Conservation (phyloP, 768 basidiomycete genomes). For the Tulasnella sp. region DNA sequence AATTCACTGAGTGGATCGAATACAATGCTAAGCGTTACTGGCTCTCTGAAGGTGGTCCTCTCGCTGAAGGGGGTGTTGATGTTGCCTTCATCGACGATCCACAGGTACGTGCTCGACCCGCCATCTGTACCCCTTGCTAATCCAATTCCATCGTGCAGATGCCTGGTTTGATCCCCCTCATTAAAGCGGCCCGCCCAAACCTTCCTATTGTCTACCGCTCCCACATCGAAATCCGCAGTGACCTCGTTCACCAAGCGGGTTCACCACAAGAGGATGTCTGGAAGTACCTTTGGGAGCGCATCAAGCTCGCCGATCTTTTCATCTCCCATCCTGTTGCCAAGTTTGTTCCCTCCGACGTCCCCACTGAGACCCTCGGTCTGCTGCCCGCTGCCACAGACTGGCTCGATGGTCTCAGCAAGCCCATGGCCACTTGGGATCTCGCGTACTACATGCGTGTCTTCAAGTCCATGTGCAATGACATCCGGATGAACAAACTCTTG, state of each 20-base stretch:
- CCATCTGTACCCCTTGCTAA: slow-evolving; percentile 16
- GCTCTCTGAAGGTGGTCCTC: slow-evolving; percentile 75
- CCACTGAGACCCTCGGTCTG: slow-evolving; percentile 52
- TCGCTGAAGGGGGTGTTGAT: slow-evolving; percentile 71
- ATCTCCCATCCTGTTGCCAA: slow-evolving; percentile 90
- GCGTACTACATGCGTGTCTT: slow-evolving; percentile 85
- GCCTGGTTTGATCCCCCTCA: slow-evolving; percentile 87
- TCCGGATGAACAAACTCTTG: slow-evolving; percentile 65
- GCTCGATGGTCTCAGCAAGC: slow-evolving; percentile 83
- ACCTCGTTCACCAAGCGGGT: slow-evolving; percentile 66
- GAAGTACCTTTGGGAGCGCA: slow-evolving; percentile 91
- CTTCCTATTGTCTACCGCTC: slow-evolving; percentile 88
- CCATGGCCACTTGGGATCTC: slow-evolving; percentile 32
- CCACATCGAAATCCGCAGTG: slow-evolving; percentile 84
- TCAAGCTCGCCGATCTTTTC: slow-evolving; percentile 80
- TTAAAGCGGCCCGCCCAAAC: slow-evolving; percentile 70
- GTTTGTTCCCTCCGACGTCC: slow-evolving; percentile 83
- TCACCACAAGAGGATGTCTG: slow-evolving; percentile 87
- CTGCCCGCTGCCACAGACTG: slow-evolving; percentile 80
- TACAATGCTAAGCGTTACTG: slow-evolving; percentile 66
- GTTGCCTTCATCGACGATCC: slow-evolving; percentile 69
- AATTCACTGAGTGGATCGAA: slow-evolving; percentile 72
- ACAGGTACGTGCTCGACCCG: slow-evolving; percentile 19
- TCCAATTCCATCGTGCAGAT: slow-evolving; percentile 39
- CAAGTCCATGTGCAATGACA: slow-evolving; percentile 58